A percentile compares a stretch with the other conserved stretches of the same genome.
phyloP scores from a whole-genome alignment of 768 basidiomycete genomes.

The Mycena filopes region DNA sequence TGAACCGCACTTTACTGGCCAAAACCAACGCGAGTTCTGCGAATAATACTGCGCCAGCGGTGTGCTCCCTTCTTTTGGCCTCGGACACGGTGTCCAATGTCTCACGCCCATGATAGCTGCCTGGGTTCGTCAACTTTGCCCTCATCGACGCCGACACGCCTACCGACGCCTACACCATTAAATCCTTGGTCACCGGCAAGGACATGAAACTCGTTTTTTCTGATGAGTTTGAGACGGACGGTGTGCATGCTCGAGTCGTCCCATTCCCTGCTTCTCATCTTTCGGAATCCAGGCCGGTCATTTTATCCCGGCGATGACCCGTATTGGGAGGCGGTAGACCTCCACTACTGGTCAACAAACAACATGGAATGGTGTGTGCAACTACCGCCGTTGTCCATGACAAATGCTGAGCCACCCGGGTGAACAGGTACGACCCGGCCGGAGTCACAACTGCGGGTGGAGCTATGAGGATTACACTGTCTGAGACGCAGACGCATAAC shows the following conservation, averaged over 20 bases:
- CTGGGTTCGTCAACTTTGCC: constrained; percentile 26
- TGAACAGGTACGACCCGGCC: constrained; percentile 65
- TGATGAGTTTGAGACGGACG: constrained; percentile 88
- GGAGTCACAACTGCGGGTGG: constrained; percentile 81
- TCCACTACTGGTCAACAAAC: constrained; percentile 53
- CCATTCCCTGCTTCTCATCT: too few relatives aligned
- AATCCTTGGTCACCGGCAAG: constrained; percentile 60
- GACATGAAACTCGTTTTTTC: constrained; percentile 76
- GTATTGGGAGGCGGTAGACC: constrained; percentile 64
- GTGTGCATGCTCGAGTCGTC: constrained; percentile 34
- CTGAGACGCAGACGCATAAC: constrained; percentile 70
- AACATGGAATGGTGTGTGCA: constrained; percentile 75
- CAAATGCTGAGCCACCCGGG: too few relatives aligned
- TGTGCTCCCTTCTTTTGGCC: constrained; percentile 2
- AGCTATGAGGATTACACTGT: constrained; percentile 78
- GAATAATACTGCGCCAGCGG: constrained; percentile 73
- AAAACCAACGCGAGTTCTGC: constrained; percentile 57
- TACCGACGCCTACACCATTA: constrained; percentile 58
- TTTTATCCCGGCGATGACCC: constrained; percentile 65
- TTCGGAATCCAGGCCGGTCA: constrained; percentile 15
- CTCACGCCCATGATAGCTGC: constrained; percentile 1
- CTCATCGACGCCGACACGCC: constrained; percentile 83
- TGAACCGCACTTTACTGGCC: constrained; percentile 51
- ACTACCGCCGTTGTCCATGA: too few relatives aligned
- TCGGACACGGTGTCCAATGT: neutral